A percentile compares a stretch with the other conserved stretches of the same genome.
Conservation (phyloP, 805 yeast species). For the Lachancea lanzarotensis region DNA sequence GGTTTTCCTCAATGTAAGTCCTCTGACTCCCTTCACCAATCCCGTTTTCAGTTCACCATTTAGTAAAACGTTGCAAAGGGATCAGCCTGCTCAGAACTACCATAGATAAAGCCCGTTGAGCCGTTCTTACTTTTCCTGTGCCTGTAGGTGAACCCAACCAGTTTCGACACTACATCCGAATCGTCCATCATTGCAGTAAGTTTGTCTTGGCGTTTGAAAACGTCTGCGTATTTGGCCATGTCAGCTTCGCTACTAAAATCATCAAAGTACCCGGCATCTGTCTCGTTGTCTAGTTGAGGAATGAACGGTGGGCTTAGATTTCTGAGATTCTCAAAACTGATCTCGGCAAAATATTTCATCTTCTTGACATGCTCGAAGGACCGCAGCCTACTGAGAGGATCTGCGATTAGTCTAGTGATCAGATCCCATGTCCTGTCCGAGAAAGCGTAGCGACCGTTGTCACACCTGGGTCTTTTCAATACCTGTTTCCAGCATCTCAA, state of each 20-base stretch:
- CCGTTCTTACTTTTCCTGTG: conserved; percentile 50
- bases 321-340: conserved; percentile 70
- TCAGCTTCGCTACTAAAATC: conserved; percentile 94
- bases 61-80: conserved; percentile 35
- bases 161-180: conserved; percentile 57
- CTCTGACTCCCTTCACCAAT: neutral
- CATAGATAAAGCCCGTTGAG: conserved; percentile 32
- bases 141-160: conserved; percentile 93
- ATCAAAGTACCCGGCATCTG: conserved; percentile 98
- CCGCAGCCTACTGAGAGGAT: conserved; percentile 67
- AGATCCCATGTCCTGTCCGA: conserved; percentile 96
- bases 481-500: conserved; percentile 89
- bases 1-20: neutral
- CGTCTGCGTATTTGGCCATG: conserved; percentile 97
- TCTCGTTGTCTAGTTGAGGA: conserved; percentile 94
- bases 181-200: conserved; percentile 60
- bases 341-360: conserved; percentile 77
- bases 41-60: neutral
- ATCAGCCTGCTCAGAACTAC: conserved; percentile 33
- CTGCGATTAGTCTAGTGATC: conserved; percentile 70
- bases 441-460: conserved; percentile 85
- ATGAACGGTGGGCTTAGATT: conserved; percentile 83
- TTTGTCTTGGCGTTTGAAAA: conserved; percentile 84
- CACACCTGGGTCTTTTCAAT: conserved; percentile 82
- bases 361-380: conserved; percentile 74